Percentiles rank a stretch among this genome's conserved stretches.
These are phyloP conservation scores for Nemania serpens DNA, from an alignment of 2,329 filamentous ascomycete genomes.

Conservation along the genomic window DNA sequence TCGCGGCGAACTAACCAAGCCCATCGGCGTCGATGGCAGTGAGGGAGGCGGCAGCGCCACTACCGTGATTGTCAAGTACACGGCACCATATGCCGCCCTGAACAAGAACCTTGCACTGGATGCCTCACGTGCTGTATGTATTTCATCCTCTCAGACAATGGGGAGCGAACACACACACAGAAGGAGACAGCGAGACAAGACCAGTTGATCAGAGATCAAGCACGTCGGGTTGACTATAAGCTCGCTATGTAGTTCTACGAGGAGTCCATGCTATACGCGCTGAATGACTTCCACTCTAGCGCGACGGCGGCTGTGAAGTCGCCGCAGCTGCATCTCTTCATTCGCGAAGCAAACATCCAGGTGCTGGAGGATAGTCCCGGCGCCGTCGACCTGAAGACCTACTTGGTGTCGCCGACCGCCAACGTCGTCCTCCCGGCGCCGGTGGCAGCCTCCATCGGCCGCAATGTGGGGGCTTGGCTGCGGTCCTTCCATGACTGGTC, in stretches of 20 bases:
- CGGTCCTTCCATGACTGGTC: conserved; percentile 19
- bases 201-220: too few relatives aligned
- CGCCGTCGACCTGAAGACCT: neutral
- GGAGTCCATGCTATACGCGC: neutral
- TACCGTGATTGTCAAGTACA: conserved; percentile 14
- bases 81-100: neutral
- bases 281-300: neutral
- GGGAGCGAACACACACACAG: too few relatives aligned
- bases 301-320: neutral
- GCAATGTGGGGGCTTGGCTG: conserved; percentile 14
- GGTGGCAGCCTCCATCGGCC: conserved; percentile 4
- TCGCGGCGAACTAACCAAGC: conserved; percentile 7
- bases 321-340: neutral
- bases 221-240: too few relatives aligned
- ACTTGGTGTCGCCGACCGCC: conserved; percentile 5
- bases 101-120: neutral
- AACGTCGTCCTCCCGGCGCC: neutral
- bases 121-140: neutral
- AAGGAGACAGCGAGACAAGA: too few relatives aligned
- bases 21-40: neutral
- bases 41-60: too few relatives aligned
- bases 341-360: neutral
- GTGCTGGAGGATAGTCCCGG: neutral
- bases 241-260: neutral
- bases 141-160: neutral